phyloP scores from a whole-genome alignment of 805 yeast species.

The Lipomyces starkeyi region DNA sequence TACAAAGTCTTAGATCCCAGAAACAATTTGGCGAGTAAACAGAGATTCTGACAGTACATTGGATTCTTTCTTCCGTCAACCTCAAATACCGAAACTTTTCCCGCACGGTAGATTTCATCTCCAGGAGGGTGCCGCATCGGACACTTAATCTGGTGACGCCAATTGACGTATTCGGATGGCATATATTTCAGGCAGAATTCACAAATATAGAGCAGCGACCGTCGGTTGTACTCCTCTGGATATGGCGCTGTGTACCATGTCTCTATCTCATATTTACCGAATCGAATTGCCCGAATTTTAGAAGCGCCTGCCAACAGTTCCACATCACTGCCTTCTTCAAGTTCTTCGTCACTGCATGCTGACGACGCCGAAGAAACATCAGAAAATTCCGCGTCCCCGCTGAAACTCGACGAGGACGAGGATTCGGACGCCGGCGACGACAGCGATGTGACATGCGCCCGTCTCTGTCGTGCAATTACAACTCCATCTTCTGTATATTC shows the following conservation, averaged over 20 bases:
- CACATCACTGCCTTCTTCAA: slow-evolving; percentile 7
- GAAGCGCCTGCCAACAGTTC: slow-evolving; percentile 44
- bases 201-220: slow-evolving; percentile 72
- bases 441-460: background rate
- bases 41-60: slow-evolving; percentile 84
- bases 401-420: slow-evolving; percentile 5
- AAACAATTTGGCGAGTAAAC: slow-evolving; percentile 86
- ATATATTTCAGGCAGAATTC: slow-evolving; percentile 83
- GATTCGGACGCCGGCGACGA: slow-evolving; percentile 1
- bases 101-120: slow-evolving; percentile 83
- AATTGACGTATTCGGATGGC: slow-evolving; percentile 66
- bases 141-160: slow-evolving; percentile 79
- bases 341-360: slow-evolving; percentile 2
- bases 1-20: slow-evolving; percentile 89
- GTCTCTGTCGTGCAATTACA: background rate
- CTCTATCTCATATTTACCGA: slow-evolving; percentile 74
- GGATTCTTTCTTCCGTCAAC: slow-evolving; percentile 88
- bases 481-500: background rate
- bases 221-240: slow-evolving; percentile 79
- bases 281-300: slow-evolving; percentile 66
- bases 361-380: background rate
- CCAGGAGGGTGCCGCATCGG: slow-evolving; percentile 82
- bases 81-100: slow-evolving; percentile 77
- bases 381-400: background rate
- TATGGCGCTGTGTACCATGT: slow-evolving; percentile 95